Evolutionary conservation across 805 yeast species (phyloP), one percentile per base, ranked within the genome.

Genomic region (Schwanniomyces pseudopolymorphus): DNA sequence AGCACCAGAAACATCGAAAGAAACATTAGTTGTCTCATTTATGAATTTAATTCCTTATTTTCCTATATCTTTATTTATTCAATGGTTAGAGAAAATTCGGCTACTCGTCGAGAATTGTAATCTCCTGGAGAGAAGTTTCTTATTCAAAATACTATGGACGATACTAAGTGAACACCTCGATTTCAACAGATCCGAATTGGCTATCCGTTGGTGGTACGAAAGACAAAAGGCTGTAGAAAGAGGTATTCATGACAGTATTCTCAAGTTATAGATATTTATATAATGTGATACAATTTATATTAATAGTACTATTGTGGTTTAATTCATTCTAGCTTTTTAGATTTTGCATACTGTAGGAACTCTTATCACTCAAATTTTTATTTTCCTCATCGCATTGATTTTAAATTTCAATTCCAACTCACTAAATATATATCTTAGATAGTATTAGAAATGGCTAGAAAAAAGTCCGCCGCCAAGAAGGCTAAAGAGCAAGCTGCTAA

Each of bases 401-500:
- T 26, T 31, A 31, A 31, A 31, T 31, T 31, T 31, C 33, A 26
- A 26, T 26, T n/a, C n/a, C n/a, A n/a, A 26, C 13, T 11, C 19
- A 5, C 3, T 5, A 31, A 7, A 31, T 31, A 31, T 14, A 16
- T 14, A 16, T 16, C 11, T 14, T 14, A 31, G 13, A 14, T 14
- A 31, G 2, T 14, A 31, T 31, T 20, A 36, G 39, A 36, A 16
- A 87, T 87, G 96, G 84, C 94, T 37, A 84, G 95, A 80, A 88
- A 87, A 83, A 87, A 87, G 76, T 85, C 92, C 20, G 90, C 91
- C 35, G 74, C 90, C 46, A 86, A 84, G 60, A 84, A 70, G 59
- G 91, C 91, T 9, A 75, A 70, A 60, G 74, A 67, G 45, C 83
- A 77, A 49, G 77, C 72, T 5, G 50, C 48, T 21, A 51, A 50